Conservation (phyloP, 495 filamentous ascomycete genomes). For the Neurospora discreta region DNA sequence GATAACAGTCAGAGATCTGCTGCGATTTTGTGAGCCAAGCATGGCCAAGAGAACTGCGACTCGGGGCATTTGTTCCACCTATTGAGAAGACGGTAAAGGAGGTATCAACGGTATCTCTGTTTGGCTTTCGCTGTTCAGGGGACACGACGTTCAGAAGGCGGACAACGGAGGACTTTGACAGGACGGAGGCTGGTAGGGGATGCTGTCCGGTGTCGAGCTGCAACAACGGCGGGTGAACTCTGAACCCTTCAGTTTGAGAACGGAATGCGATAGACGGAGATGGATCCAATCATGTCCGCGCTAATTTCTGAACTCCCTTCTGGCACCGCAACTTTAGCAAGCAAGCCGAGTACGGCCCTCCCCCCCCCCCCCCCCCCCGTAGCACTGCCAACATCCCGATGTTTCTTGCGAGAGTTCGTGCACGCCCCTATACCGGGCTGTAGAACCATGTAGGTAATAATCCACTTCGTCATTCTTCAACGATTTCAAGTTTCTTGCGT, state of each 20-base stretch:
- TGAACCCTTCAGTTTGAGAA: background rate
- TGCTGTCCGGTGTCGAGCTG: background rate
- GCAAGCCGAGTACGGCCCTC: too few species aligned
- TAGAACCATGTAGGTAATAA: background rate
- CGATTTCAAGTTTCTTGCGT: background rate
- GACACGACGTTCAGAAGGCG: background rate
- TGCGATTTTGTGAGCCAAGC: background rate
- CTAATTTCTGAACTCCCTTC: background rate
- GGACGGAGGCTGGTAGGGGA: background rate
- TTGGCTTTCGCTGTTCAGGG: background rate
- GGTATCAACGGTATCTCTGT: background rate
- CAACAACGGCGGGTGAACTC: background rate
- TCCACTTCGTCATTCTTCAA: background rate
- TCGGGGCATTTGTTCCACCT: background rate
- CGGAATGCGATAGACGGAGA: background rate
- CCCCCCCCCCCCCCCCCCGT: too few species aligned
- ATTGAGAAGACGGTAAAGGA: background rate
- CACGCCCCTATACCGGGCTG: background rate
- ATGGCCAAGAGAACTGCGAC: background rate
- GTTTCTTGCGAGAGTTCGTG: background rate
- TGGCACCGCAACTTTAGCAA: background rate
- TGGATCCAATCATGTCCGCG: background rate
- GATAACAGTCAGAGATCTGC: background rate
- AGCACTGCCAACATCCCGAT: background rate
- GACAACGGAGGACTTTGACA: background rate